phyloP scores from a whole-genome alignment of 257 asterid genomes.

The Ehretia macrophylla region DNA sequence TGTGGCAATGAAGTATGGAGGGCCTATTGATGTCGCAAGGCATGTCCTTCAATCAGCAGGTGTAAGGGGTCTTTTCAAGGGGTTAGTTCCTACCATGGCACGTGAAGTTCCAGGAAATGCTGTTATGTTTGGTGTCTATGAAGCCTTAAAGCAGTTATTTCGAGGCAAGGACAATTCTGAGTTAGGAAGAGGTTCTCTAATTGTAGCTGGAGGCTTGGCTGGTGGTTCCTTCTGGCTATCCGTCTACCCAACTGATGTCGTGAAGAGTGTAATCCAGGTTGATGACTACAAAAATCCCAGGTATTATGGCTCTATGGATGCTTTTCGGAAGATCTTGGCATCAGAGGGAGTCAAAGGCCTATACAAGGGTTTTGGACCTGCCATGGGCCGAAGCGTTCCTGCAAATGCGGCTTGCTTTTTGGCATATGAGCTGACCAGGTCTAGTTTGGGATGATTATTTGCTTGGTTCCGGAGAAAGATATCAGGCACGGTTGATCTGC shows the following conservation, averaged over 20 bases:
- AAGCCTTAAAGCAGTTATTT: constrained; percentile 59
- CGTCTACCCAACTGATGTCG: constrained; percentile 76
- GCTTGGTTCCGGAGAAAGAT: no score
- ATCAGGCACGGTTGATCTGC: no score
- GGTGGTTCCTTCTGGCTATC: constrained; percentile 73
- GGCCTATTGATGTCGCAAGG: constrained; percentile 85
- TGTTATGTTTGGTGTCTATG: constrained; percentile 80
- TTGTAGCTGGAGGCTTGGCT: constrained; percentile 70
- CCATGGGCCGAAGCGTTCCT: constrained; percentile 84
- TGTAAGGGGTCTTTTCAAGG: constrained; percentile 65
- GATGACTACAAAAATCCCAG: constrained; percentile 74
- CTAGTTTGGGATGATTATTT: constrained; percentile 61
- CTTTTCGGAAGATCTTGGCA: constrained; percentile 61
- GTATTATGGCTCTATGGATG: constrained; percentile 61
- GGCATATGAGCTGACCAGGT: constrained; percentile 72
- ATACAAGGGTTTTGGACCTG: constrained; percentile 87
- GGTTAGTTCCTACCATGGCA: constrained; percentile 63
- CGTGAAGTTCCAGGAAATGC: constrained; percentile 90
- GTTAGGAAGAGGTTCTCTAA: constrained; percentile 62
- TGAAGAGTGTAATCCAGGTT: constrained; percentile 75
- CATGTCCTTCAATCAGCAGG: constrained; percentile 69
- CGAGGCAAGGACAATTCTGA: constrained; percentile 71
- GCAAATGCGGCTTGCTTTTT: constrained; percentile 88
- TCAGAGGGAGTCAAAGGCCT: constrained; percentile 71
- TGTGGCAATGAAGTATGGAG: constrained; percentile 49